Evolutionary conservation across 305 asterid species (phyloP), one percentile per base, ranked within the genome.

Genomic region (Lippia alba): DNA sequence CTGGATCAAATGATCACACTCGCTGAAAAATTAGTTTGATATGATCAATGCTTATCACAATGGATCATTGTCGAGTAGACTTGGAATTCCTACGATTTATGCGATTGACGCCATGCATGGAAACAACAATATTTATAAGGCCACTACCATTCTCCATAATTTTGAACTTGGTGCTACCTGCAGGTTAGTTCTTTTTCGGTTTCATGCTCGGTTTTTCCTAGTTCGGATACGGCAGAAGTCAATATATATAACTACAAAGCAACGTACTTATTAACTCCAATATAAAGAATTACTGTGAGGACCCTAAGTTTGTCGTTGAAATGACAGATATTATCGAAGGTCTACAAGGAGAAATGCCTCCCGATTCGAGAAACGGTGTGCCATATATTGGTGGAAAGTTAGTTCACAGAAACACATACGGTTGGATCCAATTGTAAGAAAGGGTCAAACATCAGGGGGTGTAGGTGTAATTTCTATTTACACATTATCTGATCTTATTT

Each of bases 331-430:
- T 86, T 60, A 78, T 86, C 10, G 67, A 78, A 17, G 91, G 91
- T 45, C 70, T 86, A 61, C 91, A 86, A 76, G 91, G 91, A 41
- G 89, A 86, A 14, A 55, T 78, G 49, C 91, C 87, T 14, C 61
- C 81, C 11, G 61, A 70, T 33, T 77, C 76, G 1, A 58, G 56
- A 17, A 73, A 64, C 44, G 66, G 74, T 4, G 69, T 69, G 18
- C 82, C 82, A 9, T 78, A 11, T 20, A 34, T 78, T 11, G 44
- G 49, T 8, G 79, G 79, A 58, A 40, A 56, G 74, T 77, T 40
- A 36, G 57, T 54, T 49, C 55, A 24, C 30, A 24, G 30, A 44
- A 44, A 11, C 18, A 49, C 18, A 50, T 6, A 24, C 30, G 30
- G 30, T 24, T 24, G 30, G 30, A 24, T 24, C 30, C 30, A 24